Evolutionary conservation across 2,329 filamentous ascomycete species (phyloP), one percentile per base, ranked within the genome.

Genomic region (Calonectria crousiana): DNA sequence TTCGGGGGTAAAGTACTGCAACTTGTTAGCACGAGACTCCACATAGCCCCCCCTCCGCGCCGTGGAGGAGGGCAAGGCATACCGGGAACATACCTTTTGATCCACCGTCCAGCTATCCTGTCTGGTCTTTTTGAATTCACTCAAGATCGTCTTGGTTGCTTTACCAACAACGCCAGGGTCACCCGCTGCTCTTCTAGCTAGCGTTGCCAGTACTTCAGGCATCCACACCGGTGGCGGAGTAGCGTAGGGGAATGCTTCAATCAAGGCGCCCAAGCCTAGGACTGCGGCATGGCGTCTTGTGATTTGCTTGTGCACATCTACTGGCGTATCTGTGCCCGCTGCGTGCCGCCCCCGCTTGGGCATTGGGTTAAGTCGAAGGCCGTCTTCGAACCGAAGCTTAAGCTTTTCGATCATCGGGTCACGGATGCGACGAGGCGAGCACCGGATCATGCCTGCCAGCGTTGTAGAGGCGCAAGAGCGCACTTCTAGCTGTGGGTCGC

Each of bases 81-180:
- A 20, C 6, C 20, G 28, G 3, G 36, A 71, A 85, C 92, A 85
- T 87, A 98, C 97, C 94, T 98, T 98, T 80, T 98, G 95, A 87
- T 99, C 97, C 74, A 98, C 96, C 81, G 93, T 93, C 97, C 97
- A 99, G 78, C 96, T 99, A 88, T 99, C 97, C 85, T 99, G 97
- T 84, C 97, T 93, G 58, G 97, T 99, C 91, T 99, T 99, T 88
- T 99, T 99, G 89, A 99, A 99, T 82, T 99, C 97, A 75, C 95
- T 95, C 77, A 99, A 88, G 44, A 98, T 96, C 23, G 90, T 91
- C 90, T 99, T 99, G 14, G 98, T 97, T 74, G 96, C 97, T 86
- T 98, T 98, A 3, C 97, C 97, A 69, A 99, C 96, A 73, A 97
- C 93, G 0, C 97, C 97, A 0, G 95, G 92, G 81, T 99, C 97